phyloP scores from a whole-genome alignment of 192 early-diverging fungal genomes.

The Backusella psychrophila region DNA sequence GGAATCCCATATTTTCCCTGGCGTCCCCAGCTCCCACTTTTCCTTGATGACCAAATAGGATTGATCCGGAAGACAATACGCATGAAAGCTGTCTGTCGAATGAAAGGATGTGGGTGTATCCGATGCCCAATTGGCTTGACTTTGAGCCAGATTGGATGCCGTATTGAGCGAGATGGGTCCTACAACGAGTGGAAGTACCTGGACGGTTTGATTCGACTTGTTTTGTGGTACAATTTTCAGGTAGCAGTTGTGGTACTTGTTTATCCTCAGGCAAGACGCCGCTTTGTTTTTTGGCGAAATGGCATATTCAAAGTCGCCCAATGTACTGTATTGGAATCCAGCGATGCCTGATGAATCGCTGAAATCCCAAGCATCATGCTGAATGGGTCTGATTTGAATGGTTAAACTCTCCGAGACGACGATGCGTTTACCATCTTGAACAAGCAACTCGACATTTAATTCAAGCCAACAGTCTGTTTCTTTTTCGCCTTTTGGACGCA shows the following conservation, averaged over 20 bases:
- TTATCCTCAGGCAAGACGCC: neutral
- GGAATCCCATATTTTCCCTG: constrained; percentile 51
- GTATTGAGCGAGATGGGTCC: neutral
- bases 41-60: constrained; percentile 26
- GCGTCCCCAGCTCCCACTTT: constrained; percentile 34
- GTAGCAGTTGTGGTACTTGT: neutral
- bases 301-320: constrained; percentile 12
- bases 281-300: neutral
- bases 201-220: neutral
- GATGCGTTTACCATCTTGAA: neutral
- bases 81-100: constrained; percentile 6
- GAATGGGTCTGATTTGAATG: neutral
- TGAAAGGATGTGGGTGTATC: neutral
- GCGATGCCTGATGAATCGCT: neutral
- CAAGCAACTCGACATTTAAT: neutral
- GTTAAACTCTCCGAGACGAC: neutral
- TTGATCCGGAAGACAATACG: constrained; percentile 1
- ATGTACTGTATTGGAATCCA: neutral
- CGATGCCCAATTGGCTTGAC: neutral
- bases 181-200: constrained; percentile 7
- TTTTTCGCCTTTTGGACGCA: neutral
- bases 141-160: neutral
- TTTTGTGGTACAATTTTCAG: neutral
- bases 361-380: constrained; percentile 9
- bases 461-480: neutral